Base-by-base conservation (phyloP, 345 rosid species). In the Citrus medica region DNA sequence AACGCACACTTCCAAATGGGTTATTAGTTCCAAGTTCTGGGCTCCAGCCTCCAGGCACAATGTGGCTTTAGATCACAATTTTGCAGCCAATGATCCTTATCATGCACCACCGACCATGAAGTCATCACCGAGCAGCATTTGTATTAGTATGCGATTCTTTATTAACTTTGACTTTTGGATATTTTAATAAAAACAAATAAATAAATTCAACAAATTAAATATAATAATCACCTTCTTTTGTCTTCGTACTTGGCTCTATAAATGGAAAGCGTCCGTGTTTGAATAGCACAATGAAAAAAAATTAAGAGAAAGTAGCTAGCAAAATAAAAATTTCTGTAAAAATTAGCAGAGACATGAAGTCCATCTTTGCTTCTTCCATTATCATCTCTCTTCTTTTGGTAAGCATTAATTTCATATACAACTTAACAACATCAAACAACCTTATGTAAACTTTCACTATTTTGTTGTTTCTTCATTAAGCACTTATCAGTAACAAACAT, bases 341-440 rank as follows among this genome's bases (percentile, higher is more conserved):
- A 37, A 4, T 38, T 33, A 30, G 6, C 64, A 63, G 46, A 32
- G 66, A 42, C 67, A 88, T 84, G 89, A 86, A 81, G 86, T 70
- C 66, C 69, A 56, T 55, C 56, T 27, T 76, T 14, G 73, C 79
- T 38, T 71, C 81, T 58, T 42, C 84, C 38, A 40, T 76, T 67
- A 25, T 80, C 79, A 56, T 80, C 73, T 83, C 75, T 72, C 65
- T 86, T 69, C 76, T 86, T 69, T 38, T 69, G 82, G 91, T 88
- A 80, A 79, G 85, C 67, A 62, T 60, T 48, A 22, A 53, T 53
- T 68, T 21, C 58, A 30, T 30, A 32, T 22, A 37, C 8, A 38
- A 7, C 53, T 28, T 30, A 25, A 35, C 56, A 51, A 53, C 22
- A 63, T 27, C 19, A 63, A 5, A 17, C 21, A 63, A 13, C 19